phyloP scores from a whole-genome alignment of 352 stramenopile genomes.

The Globisporangium middletonii region DNA sequence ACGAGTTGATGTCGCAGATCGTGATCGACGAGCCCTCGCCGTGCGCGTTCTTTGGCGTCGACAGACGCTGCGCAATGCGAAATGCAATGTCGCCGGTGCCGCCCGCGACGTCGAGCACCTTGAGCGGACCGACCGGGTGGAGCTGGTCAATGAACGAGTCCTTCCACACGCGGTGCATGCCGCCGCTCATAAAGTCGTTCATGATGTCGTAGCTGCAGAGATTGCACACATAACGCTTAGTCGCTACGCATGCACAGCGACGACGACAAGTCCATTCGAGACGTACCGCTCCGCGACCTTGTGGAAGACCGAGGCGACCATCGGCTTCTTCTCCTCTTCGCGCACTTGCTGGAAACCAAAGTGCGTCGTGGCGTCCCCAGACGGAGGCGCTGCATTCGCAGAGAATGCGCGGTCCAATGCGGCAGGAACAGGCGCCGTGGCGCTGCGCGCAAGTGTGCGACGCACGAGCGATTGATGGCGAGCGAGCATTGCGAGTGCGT shows the following conservation, averaged over 20 bases:
- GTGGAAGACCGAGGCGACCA: conserved; percentile 97
- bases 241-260: not conserved
- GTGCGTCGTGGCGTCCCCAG: conserved; percentile 51
- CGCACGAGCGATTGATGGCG: conserved; percentile 8
- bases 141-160: conserved; percentile 92
- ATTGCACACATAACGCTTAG: not conserved
- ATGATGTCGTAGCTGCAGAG: conserved; percentile 93
- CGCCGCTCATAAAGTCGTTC: conserved; percentile 99
- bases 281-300: conserved; percentile 94
- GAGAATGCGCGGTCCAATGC: not conserved
- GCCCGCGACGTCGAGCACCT: conserved; percentile 95
- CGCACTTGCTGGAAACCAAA: conserved; percentile 90
- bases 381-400: not conserved
- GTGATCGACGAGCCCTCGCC: conserved; percentile 79
- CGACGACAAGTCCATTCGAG: not conserved
- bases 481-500: conserved; percentile 7
- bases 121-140: conserved; percentile 64
- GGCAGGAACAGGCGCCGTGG: not conserved
- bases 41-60: conserved; percentile 18
- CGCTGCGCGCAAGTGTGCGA: conserved; percentile 2
- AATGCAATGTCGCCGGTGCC: conserved; percentile 99
- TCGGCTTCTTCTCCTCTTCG: conserved; percentile 91
- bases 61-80: conserved; percentile 87
- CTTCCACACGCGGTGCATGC: conserved; percentile 96
- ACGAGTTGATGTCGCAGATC: conserved; percentile 98